A percentile compares a stretch with the other conserved stretches of the same genome.
phyloP scores from a whole-genome alignment of 2,329 filamentous ascomycete genomes.

The Fusarium paranaense region DNA sequence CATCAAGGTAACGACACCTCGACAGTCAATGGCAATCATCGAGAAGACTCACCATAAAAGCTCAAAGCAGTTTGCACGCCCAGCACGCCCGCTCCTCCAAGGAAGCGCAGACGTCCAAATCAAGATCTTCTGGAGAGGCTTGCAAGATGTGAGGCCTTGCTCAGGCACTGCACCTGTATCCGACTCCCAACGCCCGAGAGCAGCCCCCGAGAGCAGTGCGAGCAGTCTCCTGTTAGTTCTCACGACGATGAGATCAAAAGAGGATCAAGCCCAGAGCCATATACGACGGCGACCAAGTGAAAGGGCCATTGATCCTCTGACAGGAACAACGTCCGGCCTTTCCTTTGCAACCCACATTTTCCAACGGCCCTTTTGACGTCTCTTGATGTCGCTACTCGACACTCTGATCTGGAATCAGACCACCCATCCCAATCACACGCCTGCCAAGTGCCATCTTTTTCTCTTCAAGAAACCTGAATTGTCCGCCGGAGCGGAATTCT shows the following conservation, averaged over 20 bases:
- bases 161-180: constrained; percentile 42
- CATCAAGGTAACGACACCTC: constrained; percentile 32
- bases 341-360: not conserved
- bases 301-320: not conserved
- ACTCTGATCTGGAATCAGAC: constrained; percentile 1
- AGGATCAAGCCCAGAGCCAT: constrained; percentile 9
- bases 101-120: constrained; percentile 45
- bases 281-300: not conserved
- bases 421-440: not conserved
- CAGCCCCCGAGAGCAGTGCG: constrained; percentile 17
- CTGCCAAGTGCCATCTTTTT: not conserved
- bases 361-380: not conserved
- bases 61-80: constrained; percentile 42
- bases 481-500: not conserved
- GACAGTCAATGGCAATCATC: not conserved
- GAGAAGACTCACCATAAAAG: constrained; percentile 19
- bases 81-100: constrained; percentile 45
- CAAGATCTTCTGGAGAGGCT: constrained; percentile 45
- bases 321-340: not conserved
- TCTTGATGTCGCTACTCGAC: not conserved
- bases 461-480: not conserved
- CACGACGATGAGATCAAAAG: constrained; percentile 21
- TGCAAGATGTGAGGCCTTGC: constrained; percentile 40
- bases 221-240: constrained; percentile 14
- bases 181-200: constrained; percentile 31